A percentile compares a stretch with the other conserved stretches of the same genome.
Evolutionary conservation across 192 early-diverging fungal species (phyloP).

Genomic region (Neocallimastix lanati): DNA sequence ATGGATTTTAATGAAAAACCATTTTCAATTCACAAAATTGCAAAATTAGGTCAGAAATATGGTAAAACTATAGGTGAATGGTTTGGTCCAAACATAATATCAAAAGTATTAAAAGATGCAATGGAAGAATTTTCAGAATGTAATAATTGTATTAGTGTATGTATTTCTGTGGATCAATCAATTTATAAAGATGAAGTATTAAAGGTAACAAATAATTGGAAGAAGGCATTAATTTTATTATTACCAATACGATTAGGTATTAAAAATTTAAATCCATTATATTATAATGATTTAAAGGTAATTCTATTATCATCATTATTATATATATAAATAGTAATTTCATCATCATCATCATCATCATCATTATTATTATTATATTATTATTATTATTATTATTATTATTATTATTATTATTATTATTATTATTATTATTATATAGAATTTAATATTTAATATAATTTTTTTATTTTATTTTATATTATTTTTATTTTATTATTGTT

Average conservation of each 20-base stretch:
- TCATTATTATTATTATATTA: too few relatives aligned
- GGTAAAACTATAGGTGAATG: slow-evolving; percentile 89
- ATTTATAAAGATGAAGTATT: slow-evolving; percentile 56
- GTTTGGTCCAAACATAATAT: slow-evolving; percentile 86
- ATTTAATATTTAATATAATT: not conserved
- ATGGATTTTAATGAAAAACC: slow-evolving; percentile 32
- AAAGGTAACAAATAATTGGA: slow-evolving; percentile 18
- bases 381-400: too few relatives aligned
- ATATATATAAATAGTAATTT: too few relatives aligned
- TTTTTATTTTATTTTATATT: too few relatives aligned
- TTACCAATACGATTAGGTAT: slow-evolving; percentile 79
- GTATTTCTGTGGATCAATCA: slow-evolving; percentile 66
- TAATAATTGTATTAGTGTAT: slow-evolving; percentile 18
- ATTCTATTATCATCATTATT: too few relatives aligned
- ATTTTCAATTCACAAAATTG: slow-evolving; percentile 88
- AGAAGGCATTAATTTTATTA: slow-evolving; percentile 52
- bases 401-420: too few relatives aligned
- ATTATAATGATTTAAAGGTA: slow-evolving; percentile 52
- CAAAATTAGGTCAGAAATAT: slow-evolving; percentile 46
- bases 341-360: too few relatives aligned
- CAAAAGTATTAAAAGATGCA: slow-evolving; percentile 54
- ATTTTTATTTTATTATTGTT: too few relatives aligned
- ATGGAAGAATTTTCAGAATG: slow-evolving; percentile 7
- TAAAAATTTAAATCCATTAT: slow-evolving; percentile 70
- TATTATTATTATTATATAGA: not conserved